Base-by-base conservation (phyloP, 202 grass and related monocot species). In the Hordeum pubiflorum region DNA sequence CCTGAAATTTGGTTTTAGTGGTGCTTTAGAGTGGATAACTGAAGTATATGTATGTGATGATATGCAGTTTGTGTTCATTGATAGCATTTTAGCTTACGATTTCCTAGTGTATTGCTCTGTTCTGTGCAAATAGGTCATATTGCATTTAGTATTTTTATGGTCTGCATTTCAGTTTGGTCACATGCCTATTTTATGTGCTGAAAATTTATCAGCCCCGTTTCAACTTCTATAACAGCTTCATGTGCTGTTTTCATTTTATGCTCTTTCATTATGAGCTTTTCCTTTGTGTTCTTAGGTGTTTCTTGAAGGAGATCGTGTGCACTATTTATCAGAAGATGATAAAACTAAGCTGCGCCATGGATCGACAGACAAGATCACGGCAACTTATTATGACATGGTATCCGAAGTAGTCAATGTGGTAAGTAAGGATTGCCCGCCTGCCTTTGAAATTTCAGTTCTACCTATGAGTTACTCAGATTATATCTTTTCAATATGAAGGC, bases 391-490 rank as follows among this genome's bases (percentile, higher is more conserved):
- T 89, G 96, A 95, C 63, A 80, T 93, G 75, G 92, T 91, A 41
- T 89, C 92, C 4, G 92, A 99, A 85, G 86, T 94, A 78, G 92
- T 99, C 48, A 92, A 82, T 69, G 96, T 93, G 88, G 92, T 98
- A 91, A 84, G 94, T 91, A 82, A 56, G 43, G 78, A 78, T 26
- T 79, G 52, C 61, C 43, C 71, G 34, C 37, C 39, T 58, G 1
- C 58, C 41, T 82, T 68, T 64, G 39, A 54, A 83, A 54, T 9
- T 65, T 71, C 0, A 0, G 54, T 57, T 80, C 27, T 41, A 56
- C 41, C 11, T 57, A 75, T n/a, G 3, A 18, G 61, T 75, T 79
- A 62, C 33, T 79, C 32, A 83, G 4, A 75, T 29, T 31, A 10
- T 6, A 71, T 78, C 41, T 9, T 63, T 76, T 74, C 6, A 85